A percentile compares a stretch with the other conserved stretches of the same genome.
phyloP scores from a whole-genome alignment of 352 stramenopile genomes.

The Blastocystis sp. region DNA sequence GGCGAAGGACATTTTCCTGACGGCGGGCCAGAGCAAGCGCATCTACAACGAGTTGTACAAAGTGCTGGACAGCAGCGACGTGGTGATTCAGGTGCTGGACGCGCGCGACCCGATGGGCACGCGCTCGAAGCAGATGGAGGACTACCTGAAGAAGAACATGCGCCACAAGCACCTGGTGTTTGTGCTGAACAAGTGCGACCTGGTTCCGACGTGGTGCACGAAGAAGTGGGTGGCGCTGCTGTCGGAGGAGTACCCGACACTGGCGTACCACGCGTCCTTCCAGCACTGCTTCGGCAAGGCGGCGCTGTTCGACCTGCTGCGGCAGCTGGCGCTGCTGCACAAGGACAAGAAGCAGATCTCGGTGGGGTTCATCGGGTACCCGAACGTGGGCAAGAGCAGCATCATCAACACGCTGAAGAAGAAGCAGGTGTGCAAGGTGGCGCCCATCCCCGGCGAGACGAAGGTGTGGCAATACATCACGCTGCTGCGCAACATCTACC shows the following conservation, averaged over 20 bases:
- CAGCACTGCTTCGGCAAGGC: slow-evolving; percentile 98
- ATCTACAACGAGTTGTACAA: slow-evolving; percentile 99
- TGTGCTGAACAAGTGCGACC: slow-evolving; percentile 99
- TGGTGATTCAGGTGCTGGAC: slow-evolving; percentile 94
- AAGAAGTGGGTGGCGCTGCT: slow-evolving; percentile 76
- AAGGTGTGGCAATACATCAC: slow-evolving; percentile 99
- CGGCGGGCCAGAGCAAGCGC: slow-evolving; percentile 96
- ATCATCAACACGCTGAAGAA: slow-evolving; percentile 88
- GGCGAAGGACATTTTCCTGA: slow-evolving; percentile 91
- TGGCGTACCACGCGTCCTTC: slow-evolving; percentile 98
- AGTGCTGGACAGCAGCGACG: slow-evolving; percentile 97
- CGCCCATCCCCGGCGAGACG: slow-evolving; percentile 88
- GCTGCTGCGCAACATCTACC: slow-evolving; percentile 95
- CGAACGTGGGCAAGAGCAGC: slow-evolving; percentile 83
- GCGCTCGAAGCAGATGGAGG: slow-evolving; percentile 92
- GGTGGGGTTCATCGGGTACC: slow-evolving; percentile 95
- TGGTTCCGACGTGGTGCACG: slow-evolving; percentile 97
- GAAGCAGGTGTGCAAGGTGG: slow-evolving; percentile 86
- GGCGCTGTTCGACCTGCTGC: slow-evolving; percentile 95
- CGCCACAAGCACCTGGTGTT: slow-evolving; percentile 99
- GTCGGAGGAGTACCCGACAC: slow-evolving; percentile 82
- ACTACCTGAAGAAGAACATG: slow-evolving; percentile 93
- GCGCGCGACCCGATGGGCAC: slow-evolving; percentile 95
- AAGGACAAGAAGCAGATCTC: slow-evolving; percentile 88
- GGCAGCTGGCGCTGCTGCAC: slow-evolving; percentile 97